Percentiles rank a stretch among this genome's conserved stretches.
These are phyloP conservation scores for Alternaria rosae DNA, from an alignment of 2,329 filamentous ascomycete genomes.

Conservation along the genomic window DNA sequence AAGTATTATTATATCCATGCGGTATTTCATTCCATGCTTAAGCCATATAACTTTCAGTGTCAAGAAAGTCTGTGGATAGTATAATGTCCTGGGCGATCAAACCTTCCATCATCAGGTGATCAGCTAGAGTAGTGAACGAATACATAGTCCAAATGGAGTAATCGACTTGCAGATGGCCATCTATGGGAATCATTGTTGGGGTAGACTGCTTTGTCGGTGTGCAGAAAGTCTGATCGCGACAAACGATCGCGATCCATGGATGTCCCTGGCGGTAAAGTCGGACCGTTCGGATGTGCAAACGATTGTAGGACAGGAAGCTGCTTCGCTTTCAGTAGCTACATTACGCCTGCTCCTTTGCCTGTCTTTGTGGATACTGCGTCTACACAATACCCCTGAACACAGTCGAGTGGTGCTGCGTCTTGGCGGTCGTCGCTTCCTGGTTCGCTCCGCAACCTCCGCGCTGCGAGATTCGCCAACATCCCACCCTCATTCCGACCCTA, in stretches of 20 bases:
- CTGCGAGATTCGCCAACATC: conserved; percentile 21
- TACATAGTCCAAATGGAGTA: background rate
- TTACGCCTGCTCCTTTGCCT: background rate
- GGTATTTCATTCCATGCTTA: background rate
- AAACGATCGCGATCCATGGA: background rate
- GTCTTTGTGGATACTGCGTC: background rate
- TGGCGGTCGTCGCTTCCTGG: conserved; percentile 12
- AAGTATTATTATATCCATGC: background rate
- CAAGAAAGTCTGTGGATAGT: background rate
- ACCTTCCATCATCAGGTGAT: background rate
- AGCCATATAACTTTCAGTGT: background rate
- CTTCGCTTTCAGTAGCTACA: background rate
- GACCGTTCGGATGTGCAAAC: conserved; percentile 8
- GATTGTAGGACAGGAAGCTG: background rate
- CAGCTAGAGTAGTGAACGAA: background rate
- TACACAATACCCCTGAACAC: background rate
- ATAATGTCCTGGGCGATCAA: background rate
- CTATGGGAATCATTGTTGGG: background rate
- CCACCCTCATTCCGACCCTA: conserved; percentile 16
- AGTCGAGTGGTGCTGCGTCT: conserved; percentile 5
- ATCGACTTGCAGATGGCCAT: background rate
- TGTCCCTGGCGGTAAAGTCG: conserved; percentile 7
- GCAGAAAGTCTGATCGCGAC: background rate
- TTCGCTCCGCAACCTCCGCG: conserved; percentile 29
- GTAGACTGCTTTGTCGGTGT: background rate